phyloP scores from a whole-genome alignment of 352 stramenopile species.

The Phytophthora agathidicida region DNA sequence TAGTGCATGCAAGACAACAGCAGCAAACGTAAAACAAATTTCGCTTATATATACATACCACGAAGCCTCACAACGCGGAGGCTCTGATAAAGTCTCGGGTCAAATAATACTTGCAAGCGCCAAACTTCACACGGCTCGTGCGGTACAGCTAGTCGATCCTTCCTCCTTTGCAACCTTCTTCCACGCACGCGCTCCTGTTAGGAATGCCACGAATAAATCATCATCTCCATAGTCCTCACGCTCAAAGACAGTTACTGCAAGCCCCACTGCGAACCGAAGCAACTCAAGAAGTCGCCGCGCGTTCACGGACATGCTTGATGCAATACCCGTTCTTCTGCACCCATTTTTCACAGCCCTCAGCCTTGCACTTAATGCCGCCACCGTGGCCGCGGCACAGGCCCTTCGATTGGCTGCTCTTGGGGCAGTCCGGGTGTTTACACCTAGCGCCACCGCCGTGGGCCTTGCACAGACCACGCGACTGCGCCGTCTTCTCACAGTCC shows the following conservation, averaged over 20 bases:
- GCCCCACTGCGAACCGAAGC: not conserved
- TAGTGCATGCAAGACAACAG: not conserved
- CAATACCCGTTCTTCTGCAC: constrained; percentile 91
- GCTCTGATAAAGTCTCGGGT: constrained; percentile 25
- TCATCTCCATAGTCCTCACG: constrained; percentile 15
- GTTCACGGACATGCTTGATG: constrained; percentile 88
- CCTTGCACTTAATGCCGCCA: constrained; percentile 88
- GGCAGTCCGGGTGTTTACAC: constrained; percentile 86
- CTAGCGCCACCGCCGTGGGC: constrained; percentile 81
- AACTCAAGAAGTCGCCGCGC: constrained; percentile 61
- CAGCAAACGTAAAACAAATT: constrained; percentile 14
- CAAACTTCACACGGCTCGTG: constrained; percentile 27
- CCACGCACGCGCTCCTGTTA: constrained; percentile 22
- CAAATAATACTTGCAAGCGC: constrained; percentile 39
- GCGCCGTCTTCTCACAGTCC: constrained; percentile 88
- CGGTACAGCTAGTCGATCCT: constrained; percentile 16
- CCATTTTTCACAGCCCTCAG: constrained; percentile 88
- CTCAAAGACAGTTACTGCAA: constrained; percentile 8
- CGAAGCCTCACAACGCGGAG: constrained; percentile 16
- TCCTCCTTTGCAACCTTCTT: constrained; percentile 20
- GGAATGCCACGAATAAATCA: constrained; percentile 45
- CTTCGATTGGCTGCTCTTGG: constrained; percentile 87
- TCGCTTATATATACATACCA: constrained; percentile 34
- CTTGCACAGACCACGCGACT: constrained; percentile 86
- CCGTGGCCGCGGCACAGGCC: constrained; percentile 83